phyloP scores from a whole-genome alignment of 1,284 basidiomycete species.

The Trichosporon ovoides region DNA sequence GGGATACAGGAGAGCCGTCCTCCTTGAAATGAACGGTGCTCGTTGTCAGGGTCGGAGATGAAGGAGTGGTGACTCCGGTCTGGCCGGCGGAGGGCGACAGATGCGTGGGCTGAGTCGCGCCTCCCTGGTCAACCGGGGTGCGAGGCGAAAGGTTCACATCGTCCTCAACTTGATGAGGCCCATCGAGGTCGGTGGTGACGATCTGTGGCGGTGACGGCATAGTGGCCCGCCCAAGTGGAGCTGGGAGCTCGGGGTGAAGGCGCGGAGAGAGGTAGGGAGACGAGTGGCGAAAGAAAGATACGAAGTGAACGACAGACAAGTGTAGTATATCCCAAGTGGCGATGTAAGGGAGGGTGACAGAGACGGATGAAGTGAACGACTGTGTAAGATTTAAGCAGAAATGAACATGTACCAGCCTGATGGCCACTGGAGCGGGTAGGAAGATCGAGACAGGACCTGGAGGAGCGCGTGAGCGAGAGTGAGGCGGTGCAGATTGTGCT shows the following conservation, averaged over 20 bases:
- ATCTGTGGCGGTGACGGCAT: conserved; percentile 29
- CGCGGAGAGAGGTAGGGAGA: neutral
- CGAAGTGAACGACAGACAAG: neutral
- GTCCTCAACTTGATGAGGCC: conserved; percentile 7
- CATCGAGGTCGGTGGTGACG: conserved; percentile 39
- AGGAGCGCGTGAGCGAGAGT: neutral
- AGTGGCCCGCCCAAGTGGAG: conserved; percentile 2
- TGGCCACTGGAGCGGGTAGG: neutral
- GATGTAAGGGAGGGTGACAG: neutral
- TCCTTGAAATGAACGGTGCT: conserved; percentile 40
- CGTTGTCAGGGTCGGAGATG: conserved; percentile 40
- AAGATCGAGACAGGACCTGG: neutral
- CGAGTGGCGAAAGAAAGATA: neutral
- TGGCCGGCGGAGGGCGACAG: conserved; percentile 27
- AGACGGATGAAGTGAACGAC: neutral
- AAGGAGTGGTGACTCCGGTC: conserved; percentile 28
- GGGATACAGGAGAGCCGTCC: conserved; percentile 25
- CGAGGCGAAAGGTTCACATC: conserved; percentile 8
- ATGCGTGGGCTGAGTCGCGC: conserved; percentile 21
- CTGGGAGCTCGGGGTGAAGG: neutral
- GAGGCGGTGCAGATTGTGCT: neutral
- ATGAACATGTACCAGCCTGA: neutral
- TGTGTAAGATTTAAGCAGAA: neutral
- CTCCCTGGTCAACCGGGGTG: conserved; percentile 13
- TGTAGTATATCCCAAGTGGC: neutral